Base-by-base conservation (phyloP, 1,139 yeast species). In the Diutina sp. region DNA sequence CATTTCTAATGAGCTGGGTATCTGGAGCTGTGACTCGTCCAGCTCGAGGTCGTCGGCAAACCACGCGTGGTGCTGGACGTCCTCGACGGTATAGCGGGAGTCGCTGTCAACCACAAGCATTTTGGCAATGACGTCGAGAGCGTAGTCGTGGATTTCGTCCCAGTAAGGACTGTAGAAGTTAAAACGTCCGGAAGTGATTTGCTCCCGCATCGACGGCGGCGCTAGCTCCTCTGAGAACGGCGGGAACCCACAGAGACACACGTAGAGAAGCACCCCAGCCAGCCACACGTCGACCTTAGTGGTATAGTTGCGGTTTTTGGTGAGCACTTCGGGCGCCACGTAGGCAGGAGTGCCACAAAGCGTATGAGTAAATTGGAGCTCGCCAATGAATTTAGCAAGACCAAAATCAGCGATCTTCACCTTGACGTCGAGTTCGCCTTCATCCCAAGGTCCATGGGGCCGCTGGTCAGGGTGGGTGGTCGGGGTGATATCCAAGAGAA, bases 141-240 rank as follows among this genome's bases (percentile, higher is more conserved):
- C 89, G 1, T 76, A 65, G 65, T 87, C 93, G 53, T 75, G 76
- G 18, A 86, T 82, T 1, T 78, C 78, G 67, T 87, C 95, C 88
- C 91, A 87, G 65, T 84, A 87, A 0, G 95, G 95, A 1, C 89
- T 82, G 65, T 83, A 87, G 65, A 87, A 87, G 0, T 90, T 90
- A 69, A 77, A 86, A 60, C 77, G 78, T 0, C 87, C 93, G 32
- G 72, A 70, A 18, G 84, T 64, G 55, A 87, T 87, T 66, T 87
- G 95, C 56, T 86, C 89, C 61, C 82, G 79, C 88, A 87, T 84
- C 47, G 78, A 74, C 6, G 93, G 93, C 7, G 95, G 95, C 0
- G 85, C 91, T 57, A 87, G 67, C 61, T 87, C 93, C 57, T 87
- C 93, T 65, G 90, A 84, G 64, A 87, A 87, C 0, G 95, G 95